These are phyloP conservation scores for Zygosaccharomyces sapae DNA, from an alignment of 1,139 yeast species.

Conservation along the genomic window DNA sequence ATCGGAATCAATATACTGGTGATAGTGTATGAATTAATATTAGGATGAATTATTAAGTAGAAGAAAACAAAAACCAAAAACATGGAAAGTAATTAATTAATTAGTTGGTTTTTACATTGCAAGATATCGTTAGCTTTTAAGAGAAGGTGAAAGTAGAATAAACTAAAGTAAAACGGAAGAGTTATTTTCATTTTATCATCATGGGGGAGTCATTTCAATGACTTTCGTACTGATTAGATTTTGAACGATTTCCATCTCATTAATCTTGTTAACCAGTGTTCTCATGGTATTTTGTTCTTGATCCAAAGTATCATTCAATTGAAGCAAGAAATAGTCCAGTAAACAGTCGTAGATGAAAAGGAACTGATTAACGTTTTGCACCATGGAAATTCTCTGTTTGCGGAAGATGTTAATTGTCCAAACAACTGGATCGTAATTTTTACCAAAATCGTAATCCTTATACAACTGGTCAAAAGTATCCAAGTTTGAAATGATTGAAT, in stretches of 20 bases:
- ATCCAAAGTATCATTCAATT: conserved; percentile 15
- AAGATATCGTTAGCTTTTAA: conserved; percentile 2
- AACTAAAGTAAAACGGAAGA: neutral
- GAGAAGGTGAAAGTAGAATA: neutral
- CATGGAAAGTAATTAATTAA: neutral
- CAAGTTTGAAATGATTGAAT: conserved; percentile 40
- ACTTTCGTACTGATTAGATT: conserved; percentile 8
- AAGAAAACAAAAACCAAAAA: neutral
- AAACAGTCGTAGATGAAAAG: conserved; percentile 63
- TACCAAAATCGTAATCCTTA: conserved; percentile 13
- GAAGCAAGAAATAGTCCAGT: conserved; percentile 31
- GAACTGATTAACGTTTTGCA: conserved; percentile 74
- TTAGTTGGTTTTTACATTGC: conserved; percentile 1
- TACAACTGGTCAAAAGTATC: conserved; percentile 23
- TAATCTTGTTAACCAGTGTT: conserved; percentile 7
- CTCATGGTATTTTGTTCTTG: conserved; percentile 10
- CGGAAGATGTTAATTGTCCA: conserved; percentile 51
- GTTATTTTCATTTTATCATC: neutral
- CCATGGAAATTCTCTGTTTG: conserved; percentile 77
- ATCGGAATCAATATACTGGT: conserved; percentile 64
- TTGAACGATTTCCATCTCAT: conserved; percentile 7
- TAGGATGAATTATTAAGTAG: conserved; percentile 47
- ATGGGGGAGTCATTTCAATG: conserved; percentile 7
- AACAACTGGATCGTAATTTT: conserved; percentile 47
- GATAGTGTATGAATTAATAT: conserved; percentile 65